Evolutionary conservation across 1,139 yeast species (phyloP), one percentile per base, ranked within the genome.

Genomic region (Yamadazyma sp.): DNA sequence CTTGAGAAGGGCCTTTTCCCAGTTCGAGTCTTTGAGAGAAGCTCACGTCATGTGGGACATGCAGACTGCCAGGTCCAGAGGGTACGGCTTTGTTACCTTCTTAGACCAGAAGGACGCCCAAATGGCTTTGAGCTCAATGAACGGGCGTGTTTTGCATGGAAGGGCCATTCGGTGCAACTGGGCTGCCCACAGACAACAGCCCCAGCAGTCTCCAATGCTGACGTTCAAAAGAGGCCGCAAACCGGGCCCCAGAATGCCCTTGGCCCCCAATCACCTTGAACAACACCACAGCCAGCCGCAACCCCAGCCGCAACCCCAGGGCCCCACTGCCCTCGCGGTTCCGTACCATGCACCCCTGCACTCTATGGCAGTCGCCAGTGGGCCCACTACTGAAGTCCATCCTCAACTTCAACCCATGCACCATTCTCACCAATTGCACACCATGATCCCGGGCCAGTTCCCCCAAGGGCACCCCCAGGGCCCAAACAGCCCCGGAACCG

Each of bases 21-120:
- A 68, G 40, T 86, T 79, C 58, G 69, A 69, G 16, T 76, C 89
- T 4, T 67, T 86, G 53, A 69, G 80, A 38, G 95, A 87, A 58
- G 96, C 96, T 14, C 91, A 88, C 52, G 96, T 89, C 29, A 89
- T 89, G 96, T 88, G 96, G 96, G 96, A 89, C 61, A 87, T 87
- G 95, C 91, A 85, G 58, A 86, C 95, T 17, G 91, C 95, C 27
- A 71, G 95, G 58, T 86, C 95, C 4, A 74, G 96, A 62, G 95
- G 96, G 16, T 89, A 88, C 56, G 96, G 96, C 1, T 89, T 89
- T 63, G 95, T 87, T n/a, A 83, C 95, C 1, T 89, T 88, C 55
- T 61, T 70, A 17, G 75, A 73, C 24, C 79, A 75, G 42, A 61
- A 66, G 10, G 94, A 87, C 48, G 96, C 96, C 1, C 87, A 83